phyloP scores from a whole-genome alignment of 1,139 yeast genomes.

The Tardiomyces digboiensis region DNA sequence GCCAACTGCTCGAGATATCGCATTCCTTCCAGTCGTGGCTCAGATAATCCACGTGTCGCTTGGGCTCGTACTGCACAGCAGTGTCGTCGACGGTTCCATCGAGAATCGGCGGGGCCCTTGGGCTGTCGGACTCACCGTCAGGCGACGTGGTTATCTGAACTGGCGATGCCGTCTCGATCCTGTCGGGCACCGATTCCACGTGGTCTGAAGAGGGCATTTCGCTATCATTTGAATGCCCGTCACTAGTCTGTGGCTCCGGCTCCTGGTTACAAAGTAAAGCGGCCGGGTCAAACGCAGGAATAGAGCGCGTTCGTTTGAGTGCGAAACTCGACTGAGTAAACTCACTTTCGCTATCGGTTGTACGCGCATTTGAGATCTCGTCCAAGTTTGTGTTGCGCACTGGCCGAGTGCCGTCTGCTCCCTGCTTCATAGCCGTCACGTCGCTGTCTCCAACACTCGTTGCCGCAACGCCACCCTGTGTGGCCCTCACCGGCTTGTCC shows the following conservation, averaged over 20 bases:
- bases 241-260: background rate
- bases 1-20: conserved; percentile 92
- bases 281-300: conserved; percentile 56
- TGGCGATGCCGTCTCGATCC: too few relatives aligned
- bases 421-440: background rate
- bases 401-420: background rate
- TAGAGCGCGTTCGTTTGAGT: conserved; percentile 72
- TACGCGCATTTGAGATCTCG: background rate
- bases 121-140: conserved; percentile 10
- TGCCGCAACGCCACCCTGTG: background rate
- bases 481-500: background rate
- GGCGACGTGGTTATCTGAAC: conserved; percentile 3
- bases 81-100: conserved; percentile 59
- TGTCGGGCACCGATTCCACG: background rate
- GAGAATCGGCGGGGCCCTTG: conserved; percentile 23
- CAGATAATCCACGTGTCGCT: conserved; percentile 85
- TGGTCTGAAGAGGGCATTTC: background rate
- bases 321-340: conserved; percentile 67
- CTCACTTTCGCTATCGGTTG: conserved; percentile 31
- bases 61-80: conserved; percentile 71
- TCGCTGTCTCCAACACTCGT: background rate
- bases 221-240: conserved; percentile 1
- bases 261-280: conserved; percentile 17
- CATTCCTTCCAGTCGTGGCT: conserved; percentile 94
- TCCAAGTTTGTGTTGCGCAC: background rate